Evolutionary conservation across 2,329 filamentous ascomycete genomes (phyloP), one percentile per base, ranked within the genome.

Genomic region (Aspergillus persii): DNA sequence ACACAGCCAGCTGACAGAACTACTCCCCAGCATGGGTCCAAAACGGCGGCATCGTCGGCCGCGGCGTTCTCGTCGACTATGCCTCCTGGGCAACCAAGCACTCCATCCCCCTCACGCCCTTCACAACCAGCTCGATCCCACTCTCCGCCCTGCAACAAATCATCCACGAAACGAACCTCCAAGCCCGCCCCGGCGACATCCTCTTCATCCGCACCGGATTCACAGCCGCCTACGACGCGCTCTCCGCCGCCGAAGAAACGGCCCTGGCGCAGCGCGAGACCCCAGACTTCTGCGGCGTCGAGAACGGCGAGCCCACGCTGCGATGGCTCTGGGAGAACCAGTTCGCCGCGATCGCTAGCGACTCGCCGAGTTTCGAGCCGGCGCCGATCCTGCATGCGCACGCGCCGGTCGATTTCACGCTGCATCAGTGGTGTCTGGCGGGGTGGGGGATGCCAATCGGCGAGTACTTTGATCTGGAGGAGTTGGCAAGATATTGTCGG

Each of bases 271-370:
- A 70, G 6, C 68, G 69, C 5, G 61, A 64, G 0, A 58, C 68
- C 0, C 60, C 63, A 1, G 57, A 58, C 15, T 65, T 66, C 36
- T 72, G 78, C 56, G 84, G 83, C 0, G 74, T 85, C 2, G 77
- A 83, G 53, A 80, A 80, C 0, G 79, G 77, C 2, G 74, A 80
- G 15, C 77, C 76, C 4, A 80, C 79, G 6, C 74, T 85, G 12
- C 76, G 78, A 41, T 87, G 84, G 84, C 73, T 86, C 18, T 87
- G 84, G 83, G 80, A 86, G 53, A 74, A 79, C 53, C 73, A 77
- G 12, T 85, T 87, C 63, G 74, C 83, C 0, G 85, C 84, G 1
- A 79, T 86, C 0, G 85, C 80, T 0, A 83, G 84, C 2, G 85
- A 88, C 59, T 78, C 80, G 52, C 81, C 84, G 8, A 77, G 76